Percentiles rank a stretch among this genome's conserved stretches.
Evolutionary conservation across 139 green algal species (phyloP).

Genomic region (Chlorella vulgaris): DNA sequence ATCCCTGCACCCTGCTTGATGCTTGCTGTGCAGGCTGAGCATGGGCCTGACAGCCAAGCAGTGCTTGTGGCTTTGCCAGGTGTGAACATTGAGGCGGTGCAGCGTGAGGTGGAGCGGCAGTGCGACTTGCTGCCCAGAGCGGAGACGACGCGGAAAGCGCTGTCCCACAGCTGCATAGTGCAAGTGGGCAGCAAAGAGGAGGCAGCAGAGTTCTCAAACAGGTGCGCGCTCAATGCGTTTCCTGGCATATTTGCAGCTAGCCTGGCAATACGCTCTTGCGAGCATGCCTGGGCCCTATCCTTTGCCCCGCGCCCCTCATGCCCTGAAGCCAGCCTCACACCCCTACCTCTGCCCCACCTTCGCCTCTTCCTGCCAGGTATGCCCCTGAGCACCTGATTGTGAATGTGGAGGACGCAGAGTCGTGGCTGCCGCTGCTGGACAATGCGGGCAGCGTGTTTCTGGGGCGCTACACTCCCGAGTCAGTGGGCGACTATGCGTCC

Average conservation of each 20-base stretch:
- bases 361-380: conserved; percentile 63
- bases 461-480: conserved; percentile 94
- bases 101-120: conserved; percentile 82
- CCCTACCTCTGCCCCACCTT: background rate
- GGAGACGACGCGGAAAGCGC: conserved; percentile 85
- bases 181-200: conserved; percentile 66
- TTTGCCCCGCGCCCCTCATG: background rate
- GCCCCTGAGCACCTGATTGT: conserved; percentile 99
- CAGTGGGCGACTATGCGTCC: conserved; percentile 97
- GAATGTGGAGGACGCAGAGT: conserved; percentile 90
- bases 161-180: conserved; percentile 87
- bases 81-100: conserved; percentile 81
- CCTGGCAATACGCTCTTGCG: too few species aligned
- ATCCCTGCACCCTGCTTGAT: background rate
- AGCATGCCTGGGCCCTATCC: too few species aligned
- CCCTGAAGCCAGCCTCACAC: background rate
- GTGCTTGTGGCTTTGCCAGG: conserved; percentile 92
- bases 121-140: conserved; percentile 82
- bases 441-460: conserved; percentile 96
- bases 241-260: too few species aligned
- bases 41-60: conserved; percentile 92
- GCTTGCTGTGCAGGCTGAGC: conserved; percentile 77
- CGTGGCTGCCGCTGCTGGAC: conserved; percentile 81
- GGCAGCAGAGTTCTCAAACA: conserved; percentile 88
- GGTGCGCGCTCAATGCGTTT: conserved; percentile 15